phyloP scores from a whole-genome alignment of 2,329 filamentous ascomycete genomes.

The Dothistroma septosporum region DNA sequence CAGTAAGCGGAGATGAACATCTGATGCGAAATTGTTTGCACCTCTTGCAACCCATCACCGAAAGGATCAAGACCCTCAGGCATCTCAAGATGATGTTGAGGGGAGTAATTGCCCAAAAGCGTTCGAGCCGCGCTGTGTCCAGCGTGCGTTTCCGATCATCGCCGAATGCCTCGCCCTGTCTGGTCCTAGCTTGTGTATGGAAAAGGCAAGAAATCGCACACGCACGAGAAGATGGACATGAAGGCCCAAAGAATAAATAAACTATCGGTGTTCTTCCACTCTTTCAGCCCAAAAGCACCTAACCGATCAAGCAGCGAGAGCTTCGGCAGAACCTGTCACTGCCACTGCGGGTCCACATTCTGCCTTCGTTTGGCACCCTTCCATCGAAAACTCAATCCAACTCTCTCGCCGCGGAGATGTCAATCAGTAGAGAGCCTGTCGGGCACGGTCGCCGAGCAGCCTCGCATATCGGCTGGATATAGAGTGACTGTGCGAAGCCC shows the following conservation, averaged over 20 bases:
- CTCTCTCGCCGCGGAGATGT: background rate
- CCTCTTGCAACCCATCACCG: no score
- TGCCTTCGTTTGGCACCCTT: background rate
- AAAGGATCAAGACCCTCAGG: background rate
- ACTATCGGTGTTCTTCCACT: no score
- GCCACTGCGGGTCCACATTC: background rate
- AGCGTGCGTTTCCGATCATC: background rate
- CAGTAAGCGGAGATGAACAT: no score
- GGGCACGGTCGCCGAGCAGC: background rate
- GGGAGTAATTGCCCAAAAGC: background rate
- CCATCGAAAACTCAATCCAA: constrained; percentile 2
- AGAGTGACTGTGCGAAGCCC: background rate
- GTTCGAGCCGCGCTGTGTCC: background rate
- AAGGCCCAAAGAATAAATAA: no score
- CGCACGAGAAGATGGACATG: no score
- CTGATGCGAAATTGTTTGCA: background rate
- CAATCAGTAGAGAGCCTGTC: background rate
- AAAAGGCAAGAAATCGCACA: no score
- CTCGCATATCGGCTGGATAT: background rate
- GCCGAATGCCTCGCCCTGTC: background rate
- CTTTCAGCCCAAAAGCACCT: no score
- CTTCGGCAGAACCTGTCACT: no score
- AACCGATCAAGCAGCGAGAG: no score
- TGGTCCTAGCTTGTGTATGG: background rate
- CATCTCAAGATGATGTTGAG: background rate